Evolutionary conservation across 1,284 basidiomycete species (phyloP), one percentile per base, ranked within the genome.

Genomic region (Leucoagaricus sp.): DNA sequence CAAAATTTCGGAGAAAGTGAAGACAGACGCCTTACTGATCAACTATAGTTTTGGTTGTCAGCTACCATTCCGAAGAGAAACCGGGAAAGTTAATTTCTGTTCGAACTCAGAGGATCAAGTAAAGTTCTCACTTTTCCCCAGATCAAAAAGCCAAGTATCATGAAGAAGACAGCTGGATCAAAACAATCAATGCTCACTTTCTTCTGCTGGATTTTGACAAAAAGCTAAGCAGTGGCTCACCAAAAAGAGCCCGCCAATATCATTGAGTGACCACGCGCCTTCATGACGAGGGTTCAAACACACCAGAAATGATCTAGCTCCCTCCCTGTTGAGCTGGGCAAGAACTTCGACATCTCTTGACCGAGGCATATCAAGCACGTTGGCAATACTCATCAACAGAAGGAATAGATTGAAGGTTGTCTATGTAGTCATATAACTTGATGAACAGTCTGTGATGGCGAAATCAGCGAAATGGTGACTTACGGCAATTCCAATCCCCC

Each of bases 361-460:
- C 13, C 53, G 33, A 19, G 46, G 53, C 21, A 15, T 38, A 40
- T 41, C 53, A 23, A 55, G 46, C 10, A 36, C 53, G 40, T 55
- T 55, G 25, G 17, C 19, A 3, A 55, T 29, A 15, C 34, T 48
- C 36, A 55, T 29, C 23, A 55, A 5, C 4, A 55, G 25, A 10
- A 55, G 26, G 38, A 55, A 55, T 31, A 55, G 34, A 48, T 55
- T 29, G n/a, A 55, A 49, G n/a, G 19, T 26, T 36, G 34, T 36
- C 53, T 55, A 15, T n/a, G n/a, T n/a, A 29, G 15, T 21, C 13
- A 29, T 28, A n/a, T n/a, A n/a, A n/a, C n/a, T n/a, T n/a, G n/a
- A n/a, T n/a, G n/a, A n/a, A n/a, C n/a, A n/a, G n/a, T n/a, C n/a
- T n/a, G n/a, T n/a, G n/a, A n/a, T n/a, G n/a, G n/a, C n/a, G n/a